phyloP scores from a whole-genome alignment of 306 rosid species.

The Benincasa hispida region DNA sequence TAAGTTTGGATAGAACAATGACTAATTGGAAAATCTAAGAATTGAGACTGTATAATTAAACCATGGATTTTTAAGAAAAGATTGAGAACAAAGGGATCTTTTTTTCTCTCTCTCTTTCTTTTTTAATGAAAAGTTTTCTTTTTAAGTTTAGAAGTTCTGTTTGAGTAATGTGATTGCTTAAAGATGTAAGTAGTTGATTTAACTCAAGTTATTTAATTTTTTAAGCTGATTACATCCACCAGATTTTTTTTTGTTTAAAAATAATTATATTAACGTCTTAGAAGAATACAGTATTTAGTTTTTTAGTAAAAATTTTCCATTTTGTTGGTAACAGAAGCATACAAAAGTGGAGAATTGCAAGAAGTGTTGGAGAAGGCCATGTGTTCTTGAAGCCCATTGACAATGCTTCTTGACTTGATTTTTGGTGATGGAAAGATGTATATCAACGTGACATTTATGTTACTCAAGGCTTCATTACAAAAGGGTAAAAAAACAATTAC shows the following conservation, averaged over 20 bases:
- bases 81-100: not conserved
- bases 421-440: not conserved
- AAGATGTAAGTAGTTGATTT: not conserved
- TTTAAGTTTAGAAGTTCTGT: too few species aligned
- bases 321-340: conserved; percentile 55
- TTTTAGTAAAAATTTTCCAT: not conserved
- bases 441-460: not conserved
- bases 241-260: not conserved
- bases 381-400: conserved; percentile 40
- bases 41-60: too few species aligned
- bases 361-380: conserved; percentile 76
- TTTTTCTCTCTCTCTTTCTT: too few species aligned
- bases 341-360: conserved; percentile 70
- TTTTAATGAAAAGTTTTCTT: too few species aligned
- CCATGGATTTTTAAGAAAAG: too few species aligned
- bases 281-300: not conserved
- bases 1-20: not conserved
- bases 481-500: not conserved
- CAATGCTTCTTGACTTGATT: not conserved
- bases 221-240: not conserved
- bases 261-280: not conserved
- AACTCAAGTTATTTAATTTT: not conserved
- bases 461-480: not conserved
- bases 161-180: not conserved
- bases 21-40: not conserved